These are phyloP conservation scores for Tricholoma sp. DNA, from an alignment of 768 basidiomycete genomes.

Conservation along the genomic window DNA sequence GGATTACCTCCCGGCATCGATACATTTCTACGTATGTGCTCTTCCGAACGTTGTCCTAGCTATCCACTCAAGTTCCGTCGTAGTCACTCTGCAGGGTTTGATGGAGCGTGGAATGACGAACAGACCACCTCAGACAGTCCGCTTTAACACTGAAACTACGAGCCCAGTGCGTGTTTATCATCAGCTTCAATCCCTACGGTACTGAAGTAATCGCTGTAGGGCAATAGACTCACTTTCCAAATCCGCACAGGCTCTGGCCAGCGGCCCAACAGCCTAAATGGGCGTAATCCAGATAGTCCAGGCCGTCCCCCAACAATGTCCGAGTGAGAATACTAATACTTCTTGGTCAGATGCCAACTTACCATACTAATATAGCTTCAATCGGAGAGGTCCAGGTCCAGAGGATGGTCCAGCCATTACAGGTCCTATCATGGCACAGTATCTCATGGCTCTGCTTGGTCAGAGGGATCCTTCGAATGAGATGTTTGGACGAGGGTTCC, in stretches of 20 bases:
- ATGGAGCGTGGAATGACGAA: conserved; percentile 30
- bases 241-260: conserved; percentile 8
- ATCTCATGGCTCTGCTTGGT: conserved; percentile 59
- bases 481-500: conserved; percentile 34
- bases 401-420: conserved; percentile 38
- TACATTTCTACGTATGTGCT: conserved; percentile 42
- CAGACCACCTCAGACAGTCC: conserved; percentile 3
- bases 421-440: conserved; percentile 67
- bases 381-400: conserved; percentile 26
- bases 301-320: conserved; percentile 41
- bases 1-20: conserved; percentile 38
- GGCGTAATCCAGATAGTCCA: conserved; percentile 1
- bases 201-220: background rate
- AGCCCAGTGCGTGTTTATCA: conserved; percentile 3
- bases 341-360: background rate
- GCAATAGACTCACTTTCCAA: conserved; percentile 13
- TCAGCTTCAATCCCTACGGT: background rate
- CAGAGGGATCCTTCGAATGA: conserved; percentile 41
- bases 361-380: conserved; percentile 22
- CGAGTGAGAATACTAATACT: conserved; percentile 36
- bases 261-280: conserved; percentile 1
- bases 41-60: background rate
- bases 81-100: conserved; percentile 31
- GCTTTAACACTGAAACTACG: conserved; percentile 4
- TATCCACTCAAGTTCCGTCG: conserved; percentile 1